Evolutionary conservation across 768 basidiomycete genomes (phyloP).

Genomic region (Phaeotremella fagi): DNA sequence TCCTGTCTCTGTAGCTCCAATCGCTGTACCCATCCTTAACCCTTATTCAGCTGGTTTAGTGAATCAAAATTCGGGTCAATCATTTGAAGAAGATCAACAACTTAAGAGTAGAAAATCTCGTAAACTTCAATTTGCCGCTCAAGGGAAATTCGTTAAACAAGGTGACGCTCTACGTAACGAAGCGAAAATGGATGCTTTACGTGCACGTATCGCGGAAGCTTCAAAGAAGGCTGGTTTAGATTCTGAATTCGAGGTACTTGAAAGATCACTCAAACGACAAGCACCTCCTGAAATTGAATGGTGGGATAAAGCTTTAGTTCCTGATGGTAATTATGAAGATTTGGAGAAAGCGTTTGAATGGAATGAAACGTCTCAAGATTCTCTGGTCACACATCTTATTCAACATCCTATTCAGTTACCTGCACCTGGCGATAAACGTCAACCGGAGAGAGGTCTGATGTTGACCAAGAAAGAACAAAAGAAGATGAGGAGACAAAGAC

Average conservation of each 20-base stretch:
- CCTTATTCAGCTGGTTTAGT: conserved; percentile 60
- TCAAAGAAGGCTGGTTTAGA: conserved; percentile 91
- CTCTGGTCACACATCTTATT: conserved; percentile 81
- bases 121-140: conserved; percentile 76
- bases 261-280: conserved; percentile 78
- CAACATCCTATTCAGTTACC: conserved; percentile 98
- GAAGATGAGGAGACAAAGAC: conserved; percentile 87
- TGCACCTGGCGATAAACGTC: conserved; percentile 74
- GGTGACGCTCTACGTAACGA: conserved; percentile 55
- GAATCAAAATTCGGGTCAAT: conserved; percentile 16
- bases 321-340: conserved; percentile 72
- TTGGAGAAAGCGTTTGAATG: conserved; percentile 59
- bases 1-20: conserved; percentile 54
- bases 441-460: conserved; percentile 76
- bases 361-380: conserved; percentile 54
- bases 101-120: conserved; percentile 37
- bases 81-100: conserved; percentile 10
- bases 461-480: conserved; percentile 95
- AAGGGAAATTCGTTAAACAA: conserved; percentile 68
- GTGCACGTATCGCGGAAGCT: conserved; percentile 86
- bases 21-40: conserved; percentile 54
- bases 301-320: conserved; percentile 90
- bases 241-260: conserved; percentile 82
- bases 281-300: conserved; percentile 89
- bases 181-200: conserved; percentile 78